Base-by-base conservation (phyloP, 352 stramenopile genomes). In the Albugo laibachii region DNA sequence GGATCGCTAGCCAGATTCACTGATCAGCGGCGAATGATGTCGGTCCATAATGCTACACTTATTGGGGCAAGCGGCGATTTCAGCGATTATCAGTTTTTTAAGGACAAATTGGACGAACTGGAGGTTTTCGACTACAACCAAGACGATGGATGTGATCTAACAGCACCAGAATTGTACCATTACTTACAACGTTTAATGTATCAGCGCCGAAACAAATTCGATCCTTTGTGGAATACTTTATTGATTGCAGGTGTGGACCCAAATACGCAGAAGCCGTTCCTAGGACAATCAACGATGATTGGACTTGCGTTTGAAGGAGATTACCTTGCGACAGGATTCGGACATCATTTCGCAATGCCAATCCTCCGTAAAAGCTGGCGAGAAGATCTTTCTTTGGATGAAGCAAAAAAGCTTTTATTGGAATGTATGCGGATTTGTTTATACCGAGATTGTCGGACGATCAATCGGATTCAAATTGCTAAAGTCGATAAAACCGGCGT, bases 181-280 rank as follows among this genome's bases (percentile, higher is more conserved):
- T 98, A 98, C 66, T 63, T 99, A 27, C 76, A 97, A 49, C 91
- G 94, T 18, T 81, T 99, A 49, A 76, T 99, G 66, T 99, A 99
- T 79, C 87, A 98, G 62, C 81, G 93, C 55, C 82, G 95, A 58
- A 98, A 96, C 66, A 97, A 98, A 58, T 97, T 98, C 59, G 95
- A 99, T 66, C 95, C 95, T 38, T 78, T 98, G 20, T 99, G 94
- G 94, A 99, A 98, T 73, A 95, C 93, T 48, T 54, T 99, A 5
- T 76, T 98, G 0, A 81, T 98, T 45, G 95, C 87, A n/a, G 94
- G 95, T 2, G 66, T 88, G 41, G 76, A 91, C 48, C 78, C 84
- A 20, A 78, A 94, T 58, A 92, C 83, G 24, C 69, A 84, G 50
- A 56, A 82, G 45, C 97, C 75, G 11, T 91, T 98, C 66, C 78